Evolutionary conservation across 768 basidiomycete species (phyloP).

Genomic region (Pisolithus tinctorius): DNA sequence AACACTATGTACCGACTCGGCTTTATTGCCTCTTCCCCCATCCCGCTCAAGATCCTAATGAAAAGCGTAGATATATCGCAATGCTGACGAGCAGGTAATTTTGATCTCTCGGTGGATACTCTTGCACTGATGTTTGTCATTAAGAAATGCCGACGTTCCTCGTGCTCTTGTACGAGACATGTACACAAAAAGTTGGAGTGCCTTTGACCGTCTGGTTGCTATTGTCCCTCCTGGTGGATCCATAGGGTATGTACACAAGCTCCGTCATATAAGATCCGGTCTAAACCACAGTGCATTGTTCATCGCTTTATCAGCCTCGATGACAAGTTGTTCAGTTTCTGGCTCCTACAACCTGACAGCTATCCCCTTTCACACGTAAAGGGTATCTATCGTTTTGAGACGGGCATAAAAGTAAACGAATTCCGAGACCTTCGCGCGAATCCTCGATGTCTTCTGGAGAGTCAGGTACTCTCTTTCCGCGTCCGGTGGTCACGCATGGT

Average conservation of each 20-base stretch:
- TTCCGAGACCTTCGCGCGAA: slow-evolving; percentile 87
- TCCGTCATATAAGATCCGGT: background rate
- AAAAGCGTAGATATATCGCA: slow-evolving; percentile 69
- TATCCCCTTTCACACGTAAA: slow-evolving; percentile 74
- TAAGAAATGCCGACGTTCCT: slow-evolving; percentile 78
- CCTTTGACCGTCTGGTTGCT: slow-evolving; percentile 81
- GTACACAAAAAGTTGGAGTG: slow-evolving; percentile 92
- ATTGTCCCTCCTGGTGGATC: slow-evolving; percentile 89
- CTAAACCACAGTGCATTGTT: background rate
- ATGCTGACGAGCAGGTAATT: slow-evolving; percentile 62
- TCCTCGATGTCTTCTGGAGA: slow-evolving; percentile 79
- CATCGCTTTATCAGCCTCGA: slow-evolving; percentile 50
- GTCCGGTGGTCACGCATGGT: slow-evolving; percentile 75
- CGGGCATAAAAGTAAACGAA: slow-evolving; percentile 80
- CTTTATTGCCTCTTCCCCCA: slow-evolving; percentile 73
- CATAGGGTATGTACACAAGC: slow-evolving; percentile 55
- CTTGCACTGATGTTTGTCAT: background rate
- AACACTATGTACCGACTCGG: slow-evolving; percentile 67
- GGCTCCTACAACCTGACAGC: slow-evolving; percentile 75
- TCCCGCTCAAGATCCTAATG: slow-evolving; percentile 70
- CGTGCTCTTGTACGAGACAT: slow-evolving; percentile 80
- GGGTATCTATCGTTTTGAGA: slow-evolving; percentile 84
- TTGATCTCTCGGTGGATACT: background rate
- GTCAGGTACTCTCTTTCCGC: slow-evolving; percentile 74
- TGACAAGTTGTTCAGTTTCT: slow-evolving; percentile 88